A percentile compares a stretch with the other conserved stretches of the same genome.
phyloP scores from a whole-genome alignment of 352 stramenopile species.

The Ophiocytium majus region DNA sequence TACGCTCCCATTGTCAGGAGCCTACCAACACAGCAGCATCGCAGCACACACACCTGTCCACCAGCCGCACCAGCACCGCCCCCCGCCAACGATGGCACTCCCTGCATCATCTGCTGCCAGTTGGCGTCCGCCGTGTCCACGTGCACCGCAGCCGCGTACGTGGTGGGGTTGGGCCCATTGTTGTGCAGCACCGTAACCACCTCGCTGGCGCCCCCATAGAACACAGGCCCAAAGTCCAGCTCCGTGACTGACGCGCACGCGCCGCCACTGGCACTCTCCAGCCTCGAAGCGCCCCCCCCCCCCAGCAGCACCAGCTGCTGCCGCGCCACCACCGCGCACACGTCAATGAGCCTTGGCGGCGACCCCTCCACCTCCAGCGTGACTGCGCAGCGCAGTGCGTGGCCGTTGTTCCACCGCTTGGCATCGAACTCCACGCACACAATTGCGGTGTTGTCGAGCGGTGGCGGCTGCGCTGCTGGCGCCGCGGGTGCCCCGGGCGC shows the following conservation, averaged over 20 bases:
- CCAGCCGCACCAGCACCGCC: no score
- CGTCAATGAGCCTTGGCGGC: not conserved
- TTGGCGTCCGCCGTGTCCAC: no score
- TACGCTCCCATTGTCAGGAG: no score
- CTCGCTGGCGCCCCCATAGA: not conserved
- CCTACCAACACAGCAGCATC: no score
- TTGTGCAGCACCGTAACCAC: not conserved
- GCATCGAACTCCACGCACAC: not conserved
- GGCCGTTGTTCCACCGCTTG: not conserved
- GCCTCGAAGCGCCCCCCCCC: not conserved
- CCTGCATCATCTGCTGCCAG: no score
- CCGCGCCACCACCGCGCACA: not conserved
- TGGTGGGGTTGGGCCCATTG: not conserved
- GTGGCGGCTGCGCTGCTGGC: not conserved
- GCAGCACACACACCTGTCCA: no score
- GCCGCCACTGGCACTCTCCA: no score
- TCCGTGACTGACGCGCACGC: not conserved
- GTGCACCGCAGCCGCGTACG: not conserved
- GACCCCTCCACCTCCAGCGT: not conserved
- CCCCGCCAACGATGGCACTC: no score
- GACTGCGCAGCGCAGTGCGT: not conserved
- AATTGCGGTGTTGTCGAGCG: not conserved
- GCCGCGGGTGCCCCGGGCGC: not conserved
- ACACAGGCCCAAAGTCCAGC: conserved; percentile 1
- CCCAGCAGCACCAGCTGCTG: conserved; percentile 4